Percentiles rank a stretch among this genome's conserved stretches.
phyloP scores from a whole-genome alignment of 2,329 filamentous ascomycete genomes.

The Aspergillus fructus region DNA sequence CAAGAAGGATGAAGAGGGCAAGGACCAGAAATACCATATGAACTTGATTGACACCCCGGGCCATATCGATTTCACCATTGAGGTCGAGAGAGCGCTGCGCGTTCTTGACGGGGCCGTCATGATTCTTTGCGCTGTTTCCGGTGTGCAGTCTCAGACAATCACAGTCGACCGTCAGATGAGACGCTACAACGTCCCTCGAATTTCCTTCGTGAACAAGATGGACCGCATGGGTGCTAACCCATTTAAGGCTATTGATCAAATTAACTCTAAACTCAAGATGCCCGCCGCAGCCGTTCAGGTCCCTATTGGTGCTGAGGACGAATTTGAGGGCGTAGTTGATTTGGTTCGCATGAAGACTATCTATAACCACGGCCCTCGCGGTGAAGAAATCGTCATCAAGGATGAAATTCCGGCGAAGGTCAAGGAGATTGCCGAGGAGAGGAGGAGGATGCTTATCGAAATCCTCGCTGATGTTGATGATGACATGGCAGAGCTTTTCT shows the following conservation, averaged over 20 bases:
- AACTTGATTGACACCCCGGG: constrained; percentile 98
- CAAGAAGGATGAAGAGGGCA: constrained; percentile 72
- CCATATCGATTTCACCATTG: constrained; percentile 98
- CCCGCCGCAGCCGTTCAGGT: constrained; percentile 91
- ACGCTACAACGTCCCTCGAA: constrained; percentile 91
- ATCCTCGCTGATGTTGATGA: constrained; percentile 97
- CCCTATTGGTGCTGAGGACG: constrained; percentile 88
- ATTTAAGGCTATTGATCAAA: constrained; percentile 96
- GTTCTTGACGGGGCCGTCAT: constrained; percentile 96
- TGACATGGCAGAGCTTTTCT: constrained; percentile 91
- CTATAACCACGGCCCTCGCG: constrained; percentile 83
- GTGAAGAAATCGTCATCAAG: constrained; percentile 71
- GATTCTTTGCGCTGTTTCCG: constrained; percentile 96
- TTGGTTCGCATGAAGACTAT: constrained; percentile 88
- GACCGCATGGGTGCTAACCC: constrained; percentile 98
- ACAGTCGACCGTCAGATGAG: constrained; percentile 99
- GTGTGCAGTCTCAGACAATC: constrained; percentile 96
- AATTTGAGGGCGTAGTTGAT: constrained; percentile 90
- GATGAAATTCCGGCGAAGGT: constrained; percentile 83
- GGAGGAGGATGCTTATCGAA: constrained; percentile 83
- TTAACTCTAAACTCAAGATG: constrained; percentile 93
- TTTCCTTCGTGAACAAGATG: constrained; percentile 99
- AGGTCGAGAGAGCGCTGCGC: constrained; percentile 91
- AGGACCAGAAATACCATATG: constrained; percentile 91
- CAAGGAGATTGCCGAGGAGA: constrained; percentile 73